Conservation (phyloP, 108 stramenopile species). For the Fistulifera pelliculosa region DNA sequence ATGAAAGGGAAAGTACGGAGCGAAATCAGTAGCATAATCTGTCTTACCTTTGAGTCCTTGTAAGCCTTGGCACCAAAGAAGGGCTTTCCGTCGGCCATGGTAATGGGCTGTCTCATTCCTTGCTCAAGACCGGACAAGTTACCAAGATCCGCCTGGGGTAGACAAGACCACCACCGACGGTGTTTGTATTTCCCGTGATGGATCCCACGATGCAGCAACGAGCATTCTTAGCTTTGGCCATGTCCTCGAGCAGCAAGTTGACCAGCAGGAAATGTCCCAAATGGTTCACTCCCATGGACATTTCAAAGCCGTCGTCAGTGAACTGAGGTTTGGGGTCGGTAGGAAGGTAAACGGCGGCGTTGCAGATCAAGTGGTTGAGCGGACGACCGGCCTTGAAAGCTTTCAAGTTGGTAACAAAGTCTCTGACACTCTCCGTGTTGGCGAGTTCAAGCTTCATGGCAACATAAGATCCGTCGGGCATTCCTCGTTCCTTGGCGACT, state of each 20-base stretch:
- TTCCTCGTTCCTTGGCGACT: constrained; percentile 68
- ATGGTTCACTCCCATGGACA: constrained; percentile 94
- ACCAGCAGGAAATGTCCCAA: constrained; percentile 90
- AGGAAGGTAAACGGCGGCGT: constrained; percentile 94
- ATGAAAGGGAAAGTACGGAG: neutral
- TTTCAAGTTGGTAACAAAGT: constrained; percentile 92
- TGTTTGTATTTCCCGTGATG: constrained; percentile 92
- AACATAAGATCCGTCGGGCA: constrained; percentile 67
- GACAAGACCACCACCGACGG: constrained; percentile 88
- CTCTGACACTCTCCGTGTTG: constrained; percentile 75
- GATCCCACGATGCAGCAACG: constrained; percentile 87
- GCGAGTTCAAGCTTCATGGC: constrained; percentile 91
- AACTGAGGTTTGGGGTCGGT: constrained; percentile 80
- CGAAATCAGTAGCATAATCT: neutral
- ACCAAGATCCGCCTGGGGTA: constrained; percentile 91
- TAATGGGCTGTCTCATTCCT: constrained; percentile 63
- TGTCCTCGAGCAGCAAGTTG: constrained; percentile 85
- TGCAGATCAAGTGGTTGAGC: constrained; percentile 87
- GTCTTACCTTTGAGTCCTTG: constrained; percentile 87
- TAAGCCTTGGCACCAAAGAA: constrained; percentile 96
- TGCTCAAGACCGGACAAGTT: constrained; percentile 73
- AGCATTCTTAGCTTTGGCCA: constrained; percentile 86
- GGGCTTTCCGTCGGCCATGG: constrained; percentile 90
- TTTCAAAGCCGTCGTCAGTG: constrained; percentile 97
- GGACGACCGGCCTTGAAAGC: constrained; percentile 85